Conservation (phyloP, 148 eudicot species). For the Diospyros lotus region DNA sequence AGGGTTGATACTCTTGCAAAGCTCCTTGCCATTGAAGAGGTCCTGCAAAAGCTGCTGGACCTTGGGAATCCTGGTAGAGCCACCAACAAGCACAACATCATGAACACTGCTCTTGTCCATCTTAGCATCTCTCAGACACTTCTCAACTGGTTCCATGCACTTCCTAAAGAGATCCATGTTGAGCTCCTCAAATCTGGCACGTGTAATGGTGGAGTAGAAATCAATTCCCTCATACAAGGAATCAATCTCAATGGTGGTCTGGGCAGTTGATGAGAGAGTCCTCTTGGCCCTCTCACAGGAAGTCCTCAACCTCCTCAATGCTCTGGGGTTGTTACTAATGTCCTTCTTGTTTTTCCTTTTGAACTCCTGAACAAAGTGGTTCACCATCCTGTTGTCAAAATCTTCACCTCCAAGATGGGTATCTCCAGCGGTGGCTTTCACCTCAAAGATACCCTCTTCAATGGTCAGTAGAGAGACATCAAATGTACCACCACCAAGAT, state of each 20-base stretch:
- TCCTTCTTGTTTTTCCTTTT: slow-evolving; percentile 40
- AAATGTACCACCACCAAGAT: slow-evolving; percentile 39
- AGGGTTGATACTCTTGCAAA: slow-evolving; percentile 41
- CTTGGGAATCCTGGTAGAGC: slow-evolving; percentile 38
- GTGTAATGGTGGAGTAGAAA: slow-evolving; percentile 36
- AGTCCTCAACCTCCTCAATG: slow-evolving; percentile 35
- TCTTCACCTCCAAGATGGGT: slow-evolving; percentile 42
- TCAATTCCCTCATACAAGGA: slow-evolving; percentile 35
- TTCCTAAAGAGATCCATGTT: slow-evolving; percentile 37
- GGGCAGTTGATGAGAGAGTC: slow-evolving; percentile 32
- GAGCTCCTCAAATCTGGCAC: slow-evolving; percentile 40
- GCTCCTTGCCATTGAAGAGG: slow-evolving; percentile 40
- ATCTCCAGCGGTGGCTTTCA: slow-evolving; percentile 44
- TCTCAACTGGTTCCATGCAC: slow-evolving; percentile 39
- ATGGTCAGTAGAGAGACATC: slow-evolving; percentile 41
- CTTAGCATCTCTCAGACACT: slow-evolving; percentile 34
- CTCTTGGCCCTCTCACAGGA: slow-evolving; percentile 40
- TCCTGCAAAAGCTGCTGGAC: slow-evolving; percentile 31
- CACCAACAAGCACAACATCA: slow-evolving; percentile 41
- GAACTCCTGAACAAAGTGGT: slow-evolving; percentile 39
- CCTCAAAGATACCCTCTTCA: slow-evolving; percentile 45
- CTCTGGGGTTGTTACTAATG: slow-evolving; percentile 34
- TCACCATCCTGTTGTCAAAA: slow-evolving; percentile 36
- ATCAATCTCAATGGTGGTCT: slow-evolving; percentile 37
- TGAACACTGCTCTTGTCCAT: slow-evolving; percentile 34